Conservation (phyloP, 140 eudicot genomes). For the Bidens hawaiensis region DNA sequence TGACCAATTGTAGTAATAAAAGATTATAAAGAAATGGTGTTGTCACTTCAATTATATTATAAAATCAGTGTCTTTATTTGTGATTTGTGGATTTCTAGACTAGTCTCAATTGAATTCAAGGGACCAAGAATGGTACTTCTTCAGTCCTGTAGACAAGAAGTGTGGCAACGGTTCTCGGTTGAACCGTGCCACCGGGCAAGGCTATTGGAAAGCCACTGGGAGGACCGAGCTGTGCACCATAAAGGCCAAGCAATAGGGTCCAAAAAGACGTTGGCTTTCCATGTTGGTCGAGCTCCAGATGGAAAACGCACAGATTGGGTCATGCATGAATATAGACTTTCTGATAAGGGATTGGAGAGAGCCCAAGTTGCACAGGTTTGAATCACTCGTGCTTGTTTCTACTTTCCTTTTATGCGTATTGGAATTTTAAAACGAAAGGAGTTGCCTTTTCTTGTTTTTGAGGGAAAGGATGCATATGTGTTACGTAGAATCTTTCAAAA, state of each 20-base stretch:
- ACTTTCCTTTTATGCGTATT: not conserved
- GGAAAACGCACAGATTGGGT: conserved; percentile 13
- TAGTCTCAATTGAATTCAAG: conserved; percentile 6
- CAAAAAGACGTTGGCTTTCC: conserved; percentile 9
- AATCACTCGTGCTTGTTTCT: not conserved
- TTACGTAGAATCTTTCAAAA: conserved; percentile 2
- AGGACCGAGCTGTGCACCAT: conserved; percentile 7
- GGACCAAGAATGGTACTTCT: conserved; percentile 13
- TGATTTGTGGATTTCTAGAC: not conserved
- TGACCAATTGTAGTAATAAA: not conserved
- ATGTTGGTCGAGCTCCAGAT: conserved; percentile 12
- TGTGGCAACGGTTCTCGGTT: conserved; percentile 8
- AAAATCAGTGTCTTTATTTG: not conserved
- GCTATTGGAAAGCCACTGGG: conserved; percentile 10
- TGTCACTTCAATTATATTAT: not conserved
- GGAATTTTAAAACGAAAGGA: not conserved
- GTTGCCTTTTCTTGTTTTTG: not conserved
- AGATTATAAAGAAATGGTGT: too few relatives aligned
- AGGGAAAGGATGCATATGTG: conserved; percentile 12
- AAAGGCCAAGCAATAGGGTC: not conserved
- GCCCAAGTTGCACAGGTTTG: conserved; percentile 9
- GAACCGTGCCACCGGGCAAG: conserved; percentile 1
- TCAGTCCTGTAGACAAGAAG: conserved; percentile 10
- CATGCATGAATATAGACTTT: conserved; percentile 7
- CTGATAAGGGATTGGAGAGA: not conserved